Conservation (phyloP, 768 basidiomycete species). For the Pleurotus ostreatus region DNA sequence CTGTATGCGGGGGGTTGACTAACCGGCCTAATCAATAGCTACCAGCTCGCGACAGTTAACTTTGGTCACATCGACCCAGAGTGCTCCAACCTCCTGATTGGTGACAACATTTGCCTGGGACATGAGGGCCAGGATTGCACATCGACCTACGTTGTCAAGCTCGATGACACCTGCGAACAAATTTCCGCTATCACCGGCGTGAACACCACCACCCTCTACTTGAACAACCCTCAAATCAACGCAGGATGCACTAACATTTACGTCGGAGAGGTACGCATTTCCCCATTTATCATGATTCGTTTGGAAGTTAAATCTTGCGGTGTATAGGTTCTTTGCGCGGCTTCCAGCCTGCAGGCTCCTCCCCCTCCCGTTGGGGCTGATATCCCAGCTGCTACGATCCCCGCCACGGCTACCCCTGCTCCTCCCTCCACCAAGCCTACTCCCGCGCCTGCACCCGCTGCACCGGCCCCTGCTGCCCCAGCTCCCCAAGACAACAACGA, state of each 20-base stretch:
- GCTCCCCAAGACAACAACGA: conserved; percentile 22
- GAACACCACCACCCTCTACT: conserved; percentile 48
- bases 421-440: not conserved
- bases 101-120: conserved; percentile 59
- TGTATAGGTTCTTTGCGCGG: not conserved
- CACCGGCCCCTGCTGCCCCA: not conserved
- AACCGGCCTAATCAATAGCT: conserved; percentile 35
- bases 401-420: conserved; percentile 1
- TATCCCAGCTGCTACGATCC: conserved; percentile 1
- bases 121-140: conserved; percentile 55
- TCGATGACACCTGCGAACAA: conserved; percentile 56
- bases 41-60: conserved; percentile 71
- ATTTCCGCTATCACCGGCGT: conserved; percentile 36
- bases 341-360: not conserved
- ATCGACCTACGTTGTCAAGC: conserved; percentile 50
- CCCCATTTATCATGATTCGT: not conserved
- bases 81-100: conserved; percentile 59
- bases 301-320: not conserved
- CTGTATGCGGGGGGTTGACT: not conserved
- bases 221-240: conserved; percentile 76
- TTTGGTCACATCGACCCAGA: conserved; percentile 36
- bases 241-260: conserved; percentile 61
- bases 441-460: not conserved
- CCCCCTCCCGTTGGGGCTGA: conserved; percentile 1
- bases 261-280: conserved; percentile 58